Conservation (phyloP, 345 rosid genomes). For the Eucalyptus curtisii region DNA sequence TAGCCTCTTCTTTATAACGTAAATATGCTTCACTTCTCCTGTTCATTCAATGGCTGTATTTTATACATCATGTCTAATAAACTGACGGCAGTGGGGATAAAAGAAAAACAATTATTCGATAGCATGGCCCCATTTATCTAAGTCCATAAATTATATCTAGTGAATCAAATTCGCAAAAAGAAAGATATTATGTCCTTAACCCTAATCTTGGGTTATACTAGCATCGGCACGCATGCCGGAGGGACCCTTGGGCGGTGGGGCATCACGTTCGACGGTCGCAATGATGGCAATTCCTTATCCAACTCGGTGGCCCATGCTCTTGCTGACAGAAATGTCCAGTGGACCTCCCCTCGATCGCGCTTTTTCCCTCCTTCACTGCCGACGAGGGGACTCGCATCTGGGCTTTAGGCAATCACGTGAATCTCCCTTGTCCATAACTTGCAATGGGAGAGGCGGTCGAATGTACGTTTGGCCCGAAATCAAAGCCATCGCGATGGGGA, state of each 20-base stretch:
- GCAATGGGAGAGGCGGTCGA: neutral
- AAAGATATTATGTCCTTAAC: neutral
- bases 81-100: neutral
- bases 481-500: neutral
- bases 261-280: neutral
- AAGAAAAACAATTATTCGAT: neutral
- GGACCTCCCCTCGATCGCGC: neutral
- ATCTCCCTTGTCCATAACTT: neutral
- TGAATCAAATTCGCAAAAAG: neutral
- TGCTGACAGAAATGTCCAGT: neutral
- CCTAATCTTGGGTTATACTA: neutral
- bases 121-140: neutral
- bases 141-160: neutral
- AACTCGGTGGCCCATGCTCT: neutral
- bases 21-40: neutral
- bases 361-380: neutral
- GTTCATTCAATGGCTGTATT: neutral
- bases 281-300: neutral
- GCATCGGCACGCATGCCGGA: neutral
- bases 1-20: neutral
- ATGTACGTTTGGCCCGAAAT: neutral
- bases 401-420: neutral
- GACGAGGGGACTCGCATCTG: neutral
- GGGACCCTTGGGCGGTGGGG: neutral
- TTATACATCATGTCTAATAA: neutral